Evolutionary conservation across 1,284 basidiomycete species (phyloP).

Genomic region (Ceratobasidium papillatum): DNA sequence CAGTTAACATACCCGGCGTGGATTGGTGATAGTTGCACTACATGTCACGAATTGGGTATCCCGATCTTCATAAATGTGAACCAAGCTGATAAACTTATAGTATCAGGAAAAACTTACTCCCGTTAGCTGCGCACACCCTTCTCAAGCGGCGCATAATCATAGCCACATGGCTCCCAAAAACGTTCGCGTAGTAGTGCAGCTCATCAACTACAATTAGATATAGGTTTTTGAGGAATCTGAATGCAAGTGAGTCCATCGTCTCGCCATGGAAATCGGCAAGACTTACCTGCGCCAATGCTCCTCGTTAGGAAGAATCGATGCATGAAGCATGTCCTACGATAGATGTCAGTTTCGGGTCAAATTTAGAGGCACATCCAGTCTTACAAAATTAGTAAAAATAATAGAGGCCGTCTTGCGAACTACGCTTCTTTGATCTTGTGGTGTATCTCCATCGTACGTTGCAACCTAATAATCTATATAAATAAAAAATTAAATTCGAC

Average conservation of each 20-base stretch:
- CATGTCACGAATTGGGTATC: constrained; percentile 81
- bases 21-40: constrained; percentile 87
- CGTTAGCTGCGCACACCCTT: constrained; percentile 82
- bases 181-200: constrained; percentile 79
- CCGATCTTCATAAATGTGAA: constrained; percentile 57
- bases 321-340: constrained; percentile 85
- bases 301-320: constrained; percentile 85
- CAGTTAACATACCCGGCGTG: constrained; percentile 53
- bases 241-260: neutral
- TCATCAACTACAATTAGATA: constrained; percentile 87
- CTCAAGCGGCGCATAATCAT: constrained; percentile 79
- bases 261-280: neutral
- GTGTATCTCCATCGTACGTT: constrained; percentile 91
- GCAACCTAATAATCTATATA: constrained; percentile 59
- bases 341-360: constrained; percentile 6
- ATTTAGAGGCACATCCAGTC: constrained; percentile 48
- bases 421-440: constrained; percentile 64
- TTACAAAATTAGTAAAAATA: constrained; percentile 80
- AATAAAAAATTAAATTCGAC: constrained; percentile 47
- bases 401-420: constrained; percentile 73
- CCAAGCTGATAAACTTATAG: neutral
- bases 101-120: constrained; percentile 63
- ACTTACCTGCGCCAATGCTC: constrained; percentile 79
- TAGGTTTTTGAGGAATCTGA: constrained; percentile 75
- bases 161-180: constrained; percentile 84